Evolutionary conservation across 192 early-diverging fungal species (phyloP), one percentile per base, ranked within the genome.

Genomic region (Phycomyces blakesleeanus): DNA sequence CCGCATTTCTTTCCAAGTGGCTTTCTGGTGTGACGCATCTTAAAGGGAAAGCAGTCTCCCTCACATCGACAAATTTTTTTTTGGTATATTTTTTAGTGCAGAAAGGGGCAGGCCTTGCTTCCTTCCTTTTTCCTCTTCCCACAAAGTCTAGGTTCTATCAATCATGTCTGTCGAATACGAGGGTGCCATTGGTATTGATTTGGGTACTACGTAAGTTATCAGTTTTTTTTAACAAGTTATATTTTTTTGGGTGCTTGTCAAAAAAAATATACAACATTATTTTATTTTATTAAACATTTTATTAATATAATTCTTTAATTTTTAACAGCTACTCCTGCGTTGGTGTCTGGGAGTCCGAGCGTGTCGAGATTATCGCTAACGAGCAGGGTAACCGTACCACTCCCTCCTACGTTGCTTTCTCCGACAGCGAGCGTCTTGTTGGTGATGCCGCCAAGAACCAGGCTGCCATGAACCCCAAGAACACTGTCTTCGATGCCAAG

Each of bases 271-370:
- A n/a, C n/a, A n/a, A n/a, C n/a, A n/a, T n/a, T n/a, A n/a, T n/a
- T n/a, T n/a, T n/a, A 95, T 84, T 84, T 94, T 69, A 95, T 91
- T 72, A n/a, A n/a, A n/a, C n/a, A n/a, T n/a, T n/a, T n/a, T n/a
- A n/a, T n/a, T n/a, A n/a, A n/a, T n/a, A n/a, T n/a, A n/a, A n/a
- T n/a, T n/a, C n/a, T n/a, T n/a, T n/a, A n/a, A n/a, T n/a, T n/a
- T n/a, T n/a, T n/a, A n/a, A n/a, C n/a, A 98, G 93, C 75, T 98
- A 98, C 89, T 93, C 92, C 63, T 92, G 89, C 75, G 89, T 92
- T 65, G 73, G 67, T 75, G 90, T 97, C 52, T 92, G 84, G 83
- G 86, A 92, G 83, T 89, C 96, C 78, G 94, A 90, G 58, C 85
- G 88, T 61, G 95, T 98, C 58, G 96, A 98, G 78, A 96, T 98